Percentiles rank a stretch among this genome's conserved stretches.
These are phyloP conservation scores for Diplodia seriata DNA, from an alignment of 2,329 filamentous ascomycete genomes.

Conservation along the genomic window DNA sequence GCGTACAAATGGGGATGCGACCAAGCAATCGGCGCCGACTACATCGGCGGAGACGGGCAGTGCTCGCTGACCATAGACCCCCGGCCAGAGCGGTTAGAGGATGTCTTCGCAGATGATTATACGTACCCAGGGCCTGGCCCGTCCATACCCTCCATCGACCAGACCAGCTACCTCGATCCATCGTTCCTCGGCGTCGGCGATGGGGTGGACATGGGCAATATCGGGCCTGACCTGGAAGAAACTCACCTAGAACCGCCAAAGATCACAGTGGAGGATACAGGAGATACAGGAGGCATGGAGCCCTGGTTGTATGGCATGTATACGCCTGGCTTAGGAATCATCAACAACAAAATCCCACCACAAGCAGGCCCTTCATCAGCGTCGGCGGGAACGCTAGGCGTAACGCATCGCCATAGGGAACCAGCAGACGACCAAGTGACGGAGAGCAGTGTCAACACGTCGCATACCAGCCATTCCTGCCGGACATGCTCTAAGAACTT, in stretches of 20 bases:
- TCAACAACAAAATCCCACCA: background rate
- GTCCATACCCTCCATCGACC: background rate
- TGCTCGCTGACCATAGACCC: background rate
- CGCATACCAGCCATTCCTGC: slow-evolving; percentile 3
- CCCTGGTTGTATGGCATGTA: slow-evolving; percentile 7
- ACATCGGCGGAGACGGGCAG: background rate
- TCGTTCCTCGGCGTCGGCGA: background rate
- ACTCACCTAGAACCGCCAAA: background rate
- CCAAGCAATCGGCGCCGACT: background rate
- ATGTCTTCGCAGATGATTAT: background rate
- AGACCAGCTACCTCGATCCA: background rate
- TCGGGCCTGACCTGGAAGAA: background rate
- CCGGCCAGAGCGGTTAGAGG: background rate
- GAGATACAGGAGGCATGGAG: background rate
- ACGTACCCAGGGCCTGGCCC: background rate
- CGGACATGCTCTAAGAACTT: slow-evolving; percentile 6
- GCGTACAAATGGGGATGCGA: background rate
- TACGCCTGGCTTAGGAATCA: background rate
- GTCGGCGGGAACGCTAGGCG: background rate
- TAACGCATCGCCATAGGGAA: background rate
- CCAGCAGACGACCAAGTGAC: slow-evolving; percentile 5
- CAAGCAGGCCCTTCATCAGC: background rate
- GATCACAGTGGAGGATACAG: slow-evolving; percentile 5
- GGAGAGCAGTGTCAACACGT: slow-evolving; percentile 21
- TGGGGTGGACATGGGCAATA: background rate